Evolutionary conservation across 768 basidiomycete species (phyloP).

Genomic region (Leccinum boreale): DNA sequence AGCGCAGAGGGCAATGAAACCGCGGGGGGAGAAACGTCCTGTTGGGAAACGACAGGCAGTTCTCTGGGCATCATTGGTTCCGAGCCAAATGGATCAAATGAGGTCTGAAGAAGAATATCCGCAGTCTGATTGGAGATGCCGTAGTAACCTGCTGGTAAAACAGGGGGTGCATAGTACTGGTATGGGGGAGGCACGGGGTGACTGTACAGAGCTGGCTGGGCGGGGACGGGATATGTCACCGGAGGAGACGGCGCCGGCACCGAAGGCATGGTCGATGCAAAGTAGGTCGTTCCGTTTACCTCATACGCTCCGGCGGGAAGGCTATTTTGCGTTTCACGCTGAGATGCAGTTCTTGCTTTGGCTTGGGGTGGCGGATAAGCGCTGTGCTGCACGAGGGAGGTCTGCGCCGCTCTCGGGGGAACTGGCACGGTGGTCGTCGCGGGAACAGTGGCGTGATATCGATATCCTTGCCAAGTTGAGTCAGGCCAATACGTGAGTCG

Average conservation of each 20-base stretch:
- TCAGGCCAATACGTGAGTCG: conserved; percentile 16
- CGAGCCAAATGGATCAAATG: conserved; percentile 23
- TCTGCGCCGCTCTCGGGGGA: not conserved
- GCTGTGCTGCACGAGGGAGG: conserved; percentile 1
- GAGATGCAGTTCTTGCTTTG: not conserved
- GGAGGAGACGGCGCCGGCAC: conserved; percentile 4
- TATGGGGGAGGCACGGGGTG: conserved; percentile 3
- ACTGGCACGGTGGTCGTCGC: conserved; percentile 8
- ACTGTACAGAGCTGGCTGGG: conserved; percentile 5
- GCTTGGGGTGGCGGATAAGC: not conserved
- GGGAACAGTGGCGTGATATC: conserved; percentile 28
- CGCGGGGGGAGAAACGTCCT: not conserved
- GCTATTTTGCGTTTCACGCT: not conserved
- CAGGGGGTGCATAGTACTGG: conserved; percentile 11
- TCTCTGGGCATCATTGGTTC: conserved; percentile 9
- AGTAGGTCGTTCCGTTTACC: conserved; percentile 31
- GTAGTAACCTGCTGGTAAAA: conserved; percentile 2
- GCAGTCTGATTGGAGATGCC: not conserved
- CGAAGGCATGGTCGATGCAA: conserved; percentile 7
- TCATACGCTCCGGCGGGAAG: conserved; percentile 21
- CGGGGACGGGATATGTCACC: conserved; percentile 3
- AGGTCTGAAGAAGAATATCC: not conserved
- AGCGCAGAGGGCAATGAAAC: not conserved
- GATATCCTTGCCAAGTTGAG: conserved; percentile 10
- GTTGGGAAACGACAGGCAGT: conserved; percentile 11